Evolutionary conservation across 257 asterid species (phyloP), one percentile per base, ranked within the genome.

Genomic region (Solanum lignicaule): DNA sequence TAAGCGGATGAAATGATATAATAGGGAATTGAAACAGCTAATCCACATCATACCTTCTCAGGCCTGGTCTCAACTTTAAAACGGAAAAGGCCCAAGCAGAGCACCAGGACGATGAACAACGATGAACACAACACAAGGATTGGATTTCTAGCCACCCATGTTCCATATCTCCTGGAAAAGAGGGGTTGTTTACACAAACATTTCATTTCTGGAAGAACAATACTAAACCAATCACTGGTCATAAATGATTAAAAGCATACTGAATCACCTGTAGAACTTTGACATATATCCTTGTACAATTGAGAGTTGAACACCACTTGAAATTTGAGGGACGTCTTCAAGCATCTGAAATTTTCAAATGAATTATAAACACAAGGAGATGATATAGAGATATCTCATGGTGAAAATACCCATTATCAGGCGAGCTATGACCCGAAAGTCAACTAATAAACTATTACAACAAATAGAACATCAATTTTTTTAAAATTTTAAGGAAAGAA

Each of bases 61-160:
- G 99, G 99, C 89, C 97, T 94, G 69, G 99, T 97, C 94, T 97
- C 99, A 41, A 97, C 98, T 90, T 93, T 93, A 92, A 97, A 95
- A 81, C 96, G 99, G 85, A 96, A 90, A 84, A 97, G 94, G 88
- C 99, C 99, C 73, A 97, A 89, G 94, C 98, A 97, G 87, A 97
- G 98, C 89, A 94, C 90, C 83, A 94, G 92, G 91, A 96, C 95
- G 46, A 95, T 71, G 83, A 89, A 93, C 90, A 96, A 88, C 8
- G 99, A 97, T 5, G 96, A 94, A 89, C 98, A 96, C 92, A 97
- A 87, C 38, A 97, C 98, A 86, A 95, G 96, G 82, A 88, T 31
- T 25, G 99, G 99, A 93, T 96, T 92, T 92, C 99, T 94, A 62
- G 99, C 99, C 89, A 97, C 99, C 98, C 98, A 95, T 85, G 99